These are phyloP conservation scores for Penicillium sp. DNA, from an alignment of 2,329 filamentous ascomycete species.

Conservation along the genomic window DNA sequence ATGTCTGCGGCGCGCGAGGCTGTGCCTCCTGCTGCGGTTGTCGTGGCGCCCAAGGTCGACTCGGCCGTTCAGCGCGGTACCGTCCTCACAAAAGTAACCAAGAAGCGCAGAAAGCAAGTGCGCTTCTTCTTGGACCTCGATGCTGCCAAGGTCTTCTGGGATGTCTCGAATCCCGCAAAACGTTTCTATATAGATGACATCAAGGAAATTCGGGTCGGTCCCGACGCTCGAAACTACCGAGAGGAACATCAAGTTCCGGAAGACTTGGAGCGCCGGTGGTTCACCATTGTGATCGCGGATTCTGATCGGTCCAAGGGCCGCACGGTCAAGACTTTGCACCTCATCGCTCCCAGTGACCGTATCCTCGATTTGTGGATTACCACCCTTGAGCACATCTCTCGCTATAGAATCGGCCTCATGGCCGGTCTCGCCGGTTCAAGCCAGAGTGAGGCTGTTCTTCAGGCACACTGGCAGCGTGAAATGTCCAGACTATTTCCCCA, in stretches of 20 bases:
- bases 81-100: slow-evolving; percentile 77
- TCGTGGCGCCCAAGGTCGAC: slow-evolving; percentile 70
- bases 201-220: slow-evolving; percentile 80
- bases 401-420: slow-evolving; percentile 87
- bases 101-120: slow-evolving; percentile 74
- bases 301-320: slow-evolving; percentile 74
- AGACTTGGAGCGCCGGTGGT: slow-evolving; percentile 71
- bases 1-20: slow-evolving; percentile 37
- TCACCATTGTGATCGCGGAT: slow-evolving; percentile 85
- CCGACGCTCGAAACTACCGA: slow-evolving; percentile 84
- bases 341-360: slow-evolving; percentile 75
- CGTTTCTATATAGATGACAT: slow-evolving; percentile 94
- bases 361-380: slow-evolving; percentile 78
- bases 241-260: slow-evolving; percentile 76
- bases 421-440: slow-evolving; percentile 74
- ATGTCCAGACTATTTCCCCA: slow-evolving; percentile 68
- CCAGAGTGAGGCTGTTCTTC: slow-evolving; percentile 79
- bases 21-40: slow-evolving; percentile 24
- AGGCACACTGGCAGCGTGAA: slow-evolving; percentile 81
- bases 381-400: slow-evolving; percentile 80
- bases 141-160: slow-evolving; percentile 85
- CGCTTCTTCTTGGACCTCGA: slow-evolving; percentile 79
- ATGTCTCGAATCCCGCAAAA: slow-evolving; percentile 75
- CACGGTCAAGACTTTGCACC: slow-evolving; percentile 76
- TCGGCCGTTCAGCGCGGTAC: slow-evolving; percentile 77